Evolutionary conservation across 225 moss, liverwort and hornwort genomes (phyloP), one percentile per base, ranked within the genome.

Genomic region (Antitrichia curtipendula): DNA sequence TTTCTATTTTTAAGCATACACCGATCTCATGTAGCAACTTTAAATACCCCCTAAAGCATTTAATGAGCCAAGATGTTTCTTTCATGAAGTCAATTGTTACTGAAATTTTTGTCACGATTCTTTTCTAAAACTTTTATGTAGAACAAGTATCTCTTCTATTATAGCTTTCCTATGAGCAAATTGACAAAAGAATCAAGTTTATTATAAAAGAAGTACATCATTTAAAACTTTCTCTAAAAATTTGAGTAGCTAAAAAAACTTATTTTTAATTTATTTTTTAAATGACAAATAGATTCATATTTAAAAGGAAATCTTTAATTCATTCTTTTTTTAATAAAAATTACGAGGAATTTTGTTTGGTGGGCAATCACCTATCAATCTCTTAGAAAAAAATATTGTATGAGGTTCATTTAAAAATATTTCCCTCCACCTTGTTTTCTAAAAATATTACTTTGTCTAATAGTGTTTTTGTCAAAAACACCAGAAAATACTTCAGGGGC

Each of bases 291-390:
- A 64, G 13, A 24, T 68, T 13, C 7, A 7, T 38, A n/a, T 12
- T 19, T n/a, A 7, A 38, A 68, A 68, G 1, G 13, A 68, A 38
- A 38, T 3, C 0, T 68, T 65, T 11, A 10, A n/a, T n/a, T 10
- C 5, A 62, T 62, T 31, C 15, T 64, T 21, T 10, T 11, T n/a
- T 21, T 21, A 4, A 16, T 63, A 17, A 45, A 17, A 17, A 16
- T 3, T 29, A 3, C 29, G 10, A 45, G 0, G 4, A 29, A 18
- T 4, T 29, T 73, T 10, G 12, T 31, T 73, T 31, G 4, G 4
- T 0, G 0, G 1, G 12, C 0, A 31, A 0, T 12, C 6, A 4
- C 19, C 0, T 12, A 31, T 4, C 6, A 45, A 1, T 49, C 7
- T 74, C 43, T 9, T 10, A 18, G 19, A 32, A 7, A 19, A n/a